These are phyloP conservation scores for Prunus fruticosa DNA, from an alignment of 306 rosid species.

Conservation along the genomic window DNA sequence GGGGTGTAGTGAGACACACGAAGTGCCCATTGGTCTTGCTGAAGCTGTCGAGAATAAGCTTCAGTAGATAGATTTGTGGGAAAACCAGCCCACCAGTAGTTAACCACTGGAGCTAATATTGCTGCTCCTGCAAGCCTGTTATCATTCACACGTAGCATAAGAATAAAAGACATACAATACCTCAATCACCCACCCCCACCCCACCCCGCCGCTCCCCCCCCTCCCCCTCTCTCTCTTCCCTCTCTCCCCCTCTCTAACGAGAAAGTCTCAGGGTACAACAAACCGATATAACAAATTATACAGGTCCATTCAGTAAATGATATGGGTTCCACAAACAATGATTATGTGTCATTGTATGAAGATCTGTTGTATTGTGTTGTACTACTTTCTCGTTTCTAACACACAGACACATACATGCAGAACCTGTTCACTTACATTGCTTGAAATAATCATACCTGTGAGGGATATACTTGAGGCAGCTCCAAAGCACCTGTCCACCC, in stretches of 20 bases:
- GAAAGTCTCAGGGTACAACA: neutral
- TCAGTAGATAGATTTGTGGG: slow-evolving; percentile 60
- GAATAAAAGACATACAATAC: slow-evolving; percentile 1
- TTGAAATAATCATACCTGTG: slow-evolving; percentile 49
- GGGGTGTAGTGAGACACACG: slow-evolving; percentile 75
- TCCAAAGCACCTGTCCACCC: slow-evolving; percentile 87
- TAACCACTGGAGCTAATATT: slow-evolving; percentile 62
- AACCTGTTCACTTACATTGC: neutral
- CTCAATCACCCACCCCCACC: slow-evolving; percentile 1
- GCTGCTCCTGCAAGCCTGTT: slow-evolving; percentile 77
- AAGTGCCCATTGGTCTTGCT: slow-evolving; percentile 69
- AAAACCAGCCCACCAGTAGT: slow-evolving; percentile 83
- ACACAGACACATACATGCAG: neutral
- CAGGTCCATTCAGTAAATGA: neutral
- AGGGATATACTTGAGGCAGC: slow-evolving; percentile 80
- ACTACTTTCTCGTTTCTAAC: neutral
- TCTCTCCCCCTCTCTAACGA: neutral
- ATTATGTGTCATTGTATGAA: neutral
- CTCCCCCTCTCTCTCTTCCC: too few species aligned
- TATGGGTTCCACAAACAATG: neutral
- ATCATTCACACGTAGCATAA: slow-evolving; percentile 5
- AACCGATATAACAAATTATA: neutral
- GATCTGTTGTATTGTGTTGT: neutral
- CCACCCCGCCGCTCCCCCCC: neutral
- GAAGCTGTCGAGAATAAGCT: slow-evolving; percentile 34